These are phyloP conservation scores for Eutrema heterophyllum DNA, from an alignment of 345 rosid genomes.

Conservation along the genomic window DNA sequence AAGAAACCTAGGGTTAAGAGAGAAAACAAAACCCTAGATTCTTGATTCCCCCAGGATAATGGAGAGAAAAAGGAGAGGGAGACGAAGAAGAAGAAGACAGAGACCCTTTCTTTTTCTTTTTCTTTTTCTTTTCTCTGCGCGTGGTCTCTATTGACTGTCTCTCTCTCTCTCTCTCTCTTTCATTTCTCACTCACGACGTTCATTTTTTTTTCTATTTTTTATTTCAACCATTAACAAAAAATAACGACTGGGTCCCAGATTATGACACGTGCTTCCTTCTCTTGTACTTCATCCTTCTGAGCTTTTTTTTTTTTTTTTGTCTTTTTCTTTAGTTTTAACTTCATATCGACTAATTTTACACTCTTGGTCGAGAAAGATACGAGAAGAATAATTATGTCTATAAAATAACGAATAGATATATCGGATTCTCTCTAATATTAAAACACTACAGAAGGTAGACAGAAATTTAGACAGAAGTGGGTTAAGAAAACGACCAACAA, in stretches of 20 bases:
- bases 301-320: not conserved
- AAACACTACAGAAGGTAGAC: slow-evolving; percentile 4
- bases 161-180: not conserved
- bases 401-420: not conserved
- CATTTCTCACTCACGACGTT: slow-evolving; percentile 15
- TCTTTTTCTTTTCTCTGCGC: slow-evolving; percentile 7
- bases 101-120: slow-evolving; percentile 8
- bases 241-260: slow-evolving; percentile 17
- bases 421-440: not conserved
- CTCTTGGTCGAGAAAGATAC: not conserved
- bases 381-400: not conserved
- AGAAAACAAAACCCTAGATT: slow-evolving; percentile 32
- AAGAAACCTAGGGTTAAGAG: slow-evolving; percentile 25
- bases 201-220: not conserved
- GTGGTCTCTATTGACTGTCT: slow-evolving; percentile 24
- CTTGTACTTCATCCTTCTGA: not conserved
- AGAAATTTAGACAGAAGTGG: slow-evolving; percentile 5
- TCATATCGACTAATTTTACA: not conserved
- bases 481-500: not conserved
- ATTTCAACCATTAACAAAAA: not conserved
- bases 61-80: slow-evolving; percentile 7
- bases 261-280: slow-evolving; percentile 20
- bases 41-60: slow-evolving; percentile 24
- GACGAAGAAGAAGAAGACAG: not conserved
- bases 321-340: not conserved